Percentiles rank a stretch among this genome's conserved stretches.
Evolutionary conservation across 2,329 filamentous ascomycete genomes (phyloP).

Genomic region (Blastomyces percursus): DNA sequence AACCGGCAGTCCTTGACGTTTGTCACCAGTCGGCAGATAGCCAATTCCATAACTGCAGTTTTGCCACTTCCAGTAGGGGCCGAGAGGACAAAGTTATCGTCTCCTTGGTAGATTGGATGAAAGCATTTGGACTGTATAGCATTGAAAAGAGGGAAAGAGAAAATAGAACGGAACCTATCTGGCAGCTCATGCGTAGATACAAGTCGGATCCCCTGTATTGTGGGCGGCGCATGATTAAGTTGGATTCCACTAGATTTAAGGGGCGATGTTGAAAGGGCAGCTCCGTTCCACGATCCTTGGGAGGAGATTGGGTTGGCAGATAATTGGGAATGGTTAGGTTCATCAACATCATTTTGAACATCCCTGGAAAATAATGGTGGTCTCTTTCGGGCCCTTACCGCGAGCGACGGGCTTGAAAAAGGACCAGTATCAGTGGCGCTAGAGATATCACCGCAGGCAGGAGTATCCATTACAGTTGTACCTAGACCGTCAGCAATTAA

Average conservation of each 20-base stretch:
- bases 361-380: neutral
- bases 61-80: conserved; percentile 81
- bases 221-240: conserved; percentile 29
- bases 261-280: conserved; percentile 4
- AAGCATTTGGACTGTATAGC: conserved; percentile 76
- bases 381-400: conserved; percentile 16
- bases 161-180: conserved; percentile 57
- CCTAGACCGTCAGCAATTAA: conserved; percentile 10
- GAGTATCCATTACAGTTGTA: conserved; percentile 16
- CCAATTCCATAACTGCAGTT: conserved; percentile 69
- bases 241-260: conserved; percentile 17
- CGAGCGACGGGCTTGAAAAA: conserved; percentile 25
- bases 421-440: conserved; percentile 21
- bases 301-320: neutral
- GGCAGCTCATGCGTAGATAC: conserved; percentile 52
- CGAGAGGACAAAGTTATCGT: conserved; percentile 68
- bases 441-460: conserved; percentile 18
- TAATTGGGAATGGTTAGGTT: neutral
- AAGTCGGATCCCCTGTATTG: conserved; percentile 50
- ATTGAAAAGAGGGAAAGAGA: conserved; percentile 67
- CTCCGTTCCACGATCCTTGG: neutral
- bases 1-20: conserved; percentile 48
- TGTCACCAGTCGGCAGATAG: conserved; percentile 61
- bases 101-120: conserved; percentile 50
- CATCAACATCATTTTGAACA: neutral